phyloP scores from a whole-genome alignment of 2,329 filamentous ascomycete species.

The Fusarium miscanthi region DNA sequence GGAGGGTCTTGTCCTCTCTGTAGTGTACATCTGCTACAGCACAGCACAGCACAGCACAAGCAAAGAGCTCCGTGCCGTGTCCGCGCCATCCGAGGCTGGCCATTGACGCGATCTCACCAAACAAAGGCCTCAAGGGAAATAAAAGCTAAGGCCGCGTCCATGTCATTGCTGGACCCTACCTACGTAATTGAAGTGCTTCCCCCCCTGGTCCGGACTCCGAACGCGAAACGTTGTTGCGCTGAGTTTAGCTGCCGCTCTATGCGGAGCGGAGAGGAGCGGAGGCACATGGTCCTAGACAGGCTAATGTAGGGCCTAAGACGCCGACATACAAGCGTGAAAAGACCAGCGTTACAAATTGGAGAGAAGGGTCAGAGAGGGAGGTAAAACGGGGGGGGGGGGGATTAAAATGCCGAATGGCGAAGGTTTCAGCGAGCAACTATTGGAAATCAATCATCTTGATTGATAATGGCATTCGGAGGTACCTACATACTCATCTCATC shows the following conservation, averaged over 20 bases:
- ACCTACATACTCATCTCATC: background rate
- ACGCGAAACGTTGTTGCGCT: slow-evolving; percentile 21
- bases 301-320: slow-evolving; percentile 23
- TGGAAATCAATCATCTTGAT: slow-evolving; percentile 8
- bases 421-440: background rate
- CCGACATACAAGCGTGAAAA: slow-evolving; percentile 28
- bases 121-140: slow-evolving; percentile 12
- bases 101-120: slow-evolving; percentile 22
- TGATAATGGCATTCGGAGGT: slow-evolving; percentile 3
- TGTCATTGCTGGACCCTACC: slow-evolving; percentile 36
- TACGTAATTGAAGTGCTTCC: slow-evolving; percentile 34
- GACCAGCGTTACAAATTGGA: background rate
- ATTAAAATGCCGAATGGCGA: slow-evolving; percentile 26
- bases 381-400: background rate
- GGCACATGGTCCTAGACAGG: slow-evolving; percentile 32
- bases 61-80: background rate
- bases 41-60: background rate
- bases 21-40: too few species aligned
- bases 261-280: slow-evolving; percentile 36
- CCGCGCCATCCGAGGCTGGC: slow-evolving; percentile 24
- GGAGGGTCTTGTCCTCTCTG: background rate
- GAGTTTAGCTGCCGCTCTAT: slow-evolving; percentile 35
- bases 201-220: slow-evolving; percentile 5
- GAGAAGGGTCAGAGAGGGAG: background rate
- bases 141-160: slow-evolving; percentile 13